These are phyloP conservation scores for Actinomortierella wolfii DNA, from an alignment of 371 early-diverging fungal species.

Conservation along the genomic window DNA sequence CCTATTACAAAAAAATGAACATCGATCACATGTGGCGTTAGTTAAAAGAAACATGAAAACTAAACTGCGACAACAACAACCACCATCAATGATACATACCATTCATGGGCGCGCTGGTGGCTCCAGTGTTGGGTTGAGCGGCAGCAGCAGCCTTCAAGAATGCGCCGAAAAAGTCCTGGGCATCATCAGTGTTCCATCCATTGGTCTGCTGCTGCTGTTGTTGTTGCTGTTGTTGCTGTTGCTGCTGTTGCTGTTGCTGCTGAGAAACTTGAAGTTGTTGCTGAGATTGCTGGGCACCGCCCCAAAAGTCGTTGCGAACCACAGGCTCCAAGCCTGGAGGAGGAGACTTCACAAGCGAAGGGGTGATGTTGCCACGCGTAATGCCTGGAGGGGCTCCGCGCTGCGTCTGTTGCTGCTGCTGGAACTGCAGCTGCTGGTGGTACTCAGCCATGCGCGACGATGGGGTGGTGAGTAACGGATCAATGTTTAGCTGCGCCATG, in stretches of 20 bases:
- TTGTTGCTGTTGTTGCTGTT: conserved; percentile 21
- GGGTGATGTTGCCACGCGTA: conserved; percentile 18
- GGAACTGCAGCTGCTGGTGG: conserved; percentile 49
- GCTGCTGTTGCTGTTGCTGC: conserved; percentile 27
- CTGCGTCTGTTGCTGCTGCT: conserved; percentile 45
- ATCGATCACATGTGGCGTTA: too few species aligned
- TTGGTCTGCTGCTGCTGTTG: conserved; percentile 15
- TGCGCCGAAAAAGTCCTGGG: conserved; percentile 73
- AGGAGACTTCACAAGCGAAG: conserved; percentile 30
- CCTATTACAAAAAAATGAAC: too few species aligned
- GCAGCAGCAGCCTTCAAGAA: conserved; percentile 73
- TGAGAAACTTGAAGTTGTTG: conserved; percentile 20
- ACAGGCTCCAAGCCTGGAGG: conserved; percentile 37
- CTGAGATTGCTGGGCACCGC: conserved; percentile 19
- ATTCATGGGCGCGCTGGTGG: not conserved
- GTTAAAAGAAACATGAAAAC: too few species aligned
- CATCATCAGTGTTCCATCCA: conserved; percentile 44
- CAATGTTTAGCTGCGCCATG: conserved; percentile 35
- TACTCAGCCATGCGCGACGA: conserved; percentile 47
- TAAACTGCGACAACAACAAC: not conserved
- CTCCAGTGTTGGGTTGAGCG: conserved; percentile 21
- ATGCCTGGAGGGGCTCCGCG: conserved; percentile 40
- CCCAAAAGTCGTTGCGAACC: conserved; percentile 24
- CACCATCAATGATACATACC: not conserved
- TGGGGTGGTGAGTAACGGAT: conserved; percentile 24